Base-by-base conservation (phyloP, 306 rosid species). In the Citrullus colocynthis region DNA sequence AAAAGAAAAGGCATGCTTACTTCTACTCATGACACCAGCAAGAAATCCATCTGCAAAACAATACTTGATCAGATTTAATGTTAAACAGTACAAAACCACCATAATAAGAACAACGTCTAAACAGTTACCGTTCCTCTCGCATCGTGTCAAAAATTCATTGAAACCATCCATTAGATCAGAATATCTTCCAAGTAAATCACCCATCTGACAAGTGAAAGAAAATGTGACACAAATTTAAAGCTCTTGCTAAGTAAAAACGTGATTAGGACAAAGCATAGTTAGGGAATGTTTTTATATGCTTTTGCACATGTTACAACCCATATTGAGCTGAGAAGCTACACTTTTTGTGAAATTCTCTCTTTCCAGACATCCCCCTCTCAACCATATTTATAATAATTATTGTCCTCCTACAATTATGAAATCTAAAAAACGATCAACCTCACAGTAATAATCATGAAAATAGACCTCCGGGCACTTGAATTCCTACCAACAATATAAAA, bases 11-110 rank as follows among this genome's bases (percentile, higher is more conserved):
- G 70, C 71, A 80, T 80, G 89, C 98, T 56, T 93, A 93, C 97
- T 95, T 86, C 88, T 96, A 86, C 89, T 92, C 96, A 91, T 91
- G 87, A 96, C 98, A 70, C 93, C 98, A 81, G 97, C 96, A 84
- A 91, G 97, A 88, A 91, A 89, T 85, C 96, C 99, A 84, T 91
- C 97, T 93, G 93, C 89, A 87, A 78, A 72, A 87, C 79, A 82
- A 83, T 79, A 77, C 52, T 78, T 67, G 62, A 82, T 93, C 85
- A 90, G 90, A 85, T 76, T 81, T 60, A 74, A 37, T 63, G 65
- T 32, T 58, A 60, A 67, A 80, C 17, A 65, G 62, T 32, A 69
- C 78, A 64, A 80, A 48, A 85, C 51, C 77, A 55, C 80, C 82
- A 52, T 48, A 61, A 80, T 17, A 74, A 82, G 60, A 82, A 24